These are phyloP conservation scores for Diaporthe ampelina DNA, from an alignment of 2,329 filamentous ascomycete species.

Conservation along the genomic window DNA sequence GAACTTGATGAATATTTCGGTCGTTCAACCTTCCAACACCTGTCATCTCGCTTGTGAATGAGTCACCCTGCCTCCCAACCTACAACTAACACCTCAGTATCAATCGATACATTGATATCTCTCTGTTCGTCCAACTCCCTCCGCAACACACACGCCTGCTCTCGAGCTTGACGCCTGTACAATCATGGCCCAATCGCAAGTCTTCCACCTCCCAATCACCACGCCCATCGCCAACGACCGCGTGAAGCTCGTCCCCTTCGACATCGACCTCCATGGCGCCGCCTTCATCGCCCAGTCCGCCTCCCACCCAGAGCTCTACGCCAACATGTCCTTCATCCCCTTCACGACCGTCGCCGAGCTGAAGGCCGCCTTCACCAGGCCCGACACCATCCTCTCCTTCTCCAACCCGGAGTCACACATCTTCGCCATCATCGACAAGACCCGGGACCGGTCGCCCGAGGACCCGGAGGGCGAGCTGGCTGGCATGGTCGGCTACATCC, in stretches of 20 bases:
- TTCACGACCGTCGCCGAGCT: conserved; percentile 43
- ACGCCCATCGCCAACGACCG: conserved; percentile 43
- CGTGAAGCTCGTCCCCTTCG: conserved; percentile 43
- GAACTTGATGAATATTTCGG: fast-evolving
- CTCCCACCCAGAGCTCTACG: conserved; percentile 43
- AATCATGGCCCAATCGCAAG: neutral
- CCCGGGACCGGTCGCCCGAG: conserved; percentile 44
- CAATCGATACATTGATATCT: neutral
- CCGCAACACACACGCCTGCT: no score
- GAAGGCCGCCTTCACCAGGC: conserved; percentile 38
- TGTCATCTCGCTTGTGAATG: neutral
- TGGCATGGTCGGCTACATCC: conserved; percentile 48
- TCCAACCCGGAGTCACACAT: conserved; percentile 39
- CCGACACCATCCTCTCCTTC: conserved; percentile 13
- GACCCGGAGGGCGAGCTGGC: conserved; percentile 49
- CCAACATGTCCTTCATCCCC: conserved; percentile 43
- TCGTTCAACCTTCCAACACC: neutral
- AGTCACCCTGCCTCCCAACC: neutral
- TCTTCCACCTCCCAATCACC: conserved; percentile 40
- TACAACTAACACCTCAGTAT: neutral
- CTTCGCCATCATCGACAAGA: conserved; percentile 51
- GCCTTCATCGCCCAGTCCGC: conserved; percentile 33
- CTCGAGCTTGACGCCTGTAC: no score
- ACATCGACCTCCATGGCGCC: conserved; percentile 42
- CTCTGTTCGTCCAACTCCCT: neutral